Percentiles rank a stretch among this genome's conserved stretches.
Conservation (phyloP, 805 yeast species). For the Lipomyces mesembrius region DNA sequence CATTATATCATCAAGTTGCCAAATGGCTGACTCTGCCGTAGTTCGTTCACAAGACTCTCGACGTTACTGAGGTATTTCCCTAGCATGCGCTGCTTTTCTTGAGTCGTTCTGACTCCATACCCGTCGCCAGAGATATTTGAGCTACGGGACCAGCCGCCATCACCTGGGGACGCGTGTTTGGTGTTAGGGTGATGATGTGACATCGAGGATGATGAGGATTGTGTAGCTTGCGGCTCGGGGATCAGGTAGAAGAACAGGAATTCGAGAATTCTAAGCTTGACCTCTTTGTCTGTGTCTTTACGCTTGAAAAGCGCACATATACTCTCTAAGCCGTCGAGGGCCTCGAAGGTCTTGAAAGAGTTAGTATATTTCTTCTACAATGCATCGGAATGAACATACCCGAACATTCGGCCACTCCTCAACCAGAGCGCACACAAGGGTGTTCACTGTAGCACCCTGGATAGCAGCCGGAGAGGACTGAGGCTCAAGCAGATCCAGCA, state of each 20-base stretch:
- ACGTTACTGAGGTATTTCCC: slow-evolving; percentile 53
- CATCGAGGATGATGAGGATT: not conserved
- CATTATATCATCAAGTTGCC: slow-evolving; percentile 44
- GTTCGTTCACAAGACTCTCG: slow-evolving; percentile 54
- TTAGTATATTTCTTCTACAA: not conserved
- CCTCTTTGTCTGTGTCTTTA: slow-evolving; percentile 52
- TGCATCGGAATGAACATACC: slow-evolving; percentile 18
- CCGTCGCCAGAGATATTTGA: not conserved
- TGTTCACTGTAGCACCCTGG: slow-evolving; percentile 53
- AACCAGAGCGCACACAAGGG: slow-evolving; percentile 62
- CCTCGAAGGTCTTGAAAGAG: slow-evolving; percentile 53
- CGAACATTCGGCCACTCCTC: slow-evolving; percentile 62
- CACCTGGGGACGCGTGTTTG: not conserved
- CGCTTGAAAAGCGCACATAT: slow-evolving; percentile 55
- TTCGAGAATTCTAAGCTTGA: slow-evolving; percentile 68
- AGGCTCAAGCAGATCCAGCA: slow-evolving; percentile 43
- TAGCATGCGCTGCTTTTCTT: slow-evolving; percentile 53
- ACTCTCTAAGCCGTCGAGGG: slow-evolving; percentile 57
- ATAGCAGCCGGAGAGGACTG: slow-evolving; percentile 35
- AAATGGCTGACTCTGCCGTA: slow-evolving; percentile 54
- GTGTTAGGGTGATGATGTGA: slow-evolving; percentile 2
- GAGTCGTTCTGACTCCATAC: slow-evolving; percentile 44
- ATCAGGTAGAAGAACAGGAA: slow-evolving; percentile 69
- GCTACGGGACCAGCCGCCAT: not conserved
- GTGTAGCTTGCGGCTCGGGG: slow-evolving; percentile 55